Evolutionary conservation across 148 eudicot genomes (phyloP), one percentile per base, ranked within the genome.

Genomic region (Heliamphora exappendiculata): DNA sequence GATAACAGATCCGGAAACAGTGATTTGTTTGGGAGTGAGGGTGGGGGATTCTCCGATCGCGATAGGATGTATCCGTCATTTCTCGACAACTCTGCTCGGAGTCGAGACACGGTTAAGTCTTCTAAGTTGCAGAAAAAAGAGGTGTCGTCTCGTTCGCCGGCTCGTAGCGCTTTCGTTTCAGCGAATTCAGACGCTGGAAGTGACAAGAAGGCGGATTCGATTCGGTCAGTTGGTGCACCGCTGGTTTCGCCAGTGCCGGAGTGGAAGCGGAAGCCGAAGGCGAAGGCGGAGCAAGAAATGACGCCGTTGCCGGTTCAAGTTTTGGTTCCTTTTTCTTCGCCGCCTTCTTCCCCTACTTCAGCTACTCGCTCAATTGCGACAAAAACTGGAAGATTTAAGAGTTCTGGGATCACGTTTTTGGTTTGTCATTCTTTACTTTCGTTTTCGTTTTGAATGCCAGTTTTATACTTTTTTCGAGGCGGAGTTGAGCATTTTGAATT

Each of bases 51-150:
- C 70, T 22, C 82, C 11, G 90, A 87, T 78, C 85, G 88, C 19
- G 90, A 87, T 55, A 83, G 86, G 76, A 72, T 87, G 62, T 87
- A 81, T 64, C 90, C 90, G 2, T 85, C 90, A 13, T 85, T 85
- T 67, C 84, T 87, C 22, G 88, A 88, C 4, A 85, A 87, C 65
- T 80, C 88, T 1, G 55, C 88, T 49, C 80, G 89, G 22, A 78
- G 60, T 13, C 69, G 83, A 37, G 79, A 68, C 73, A 77, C 75
- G 17, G 72, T 81, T 47, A 82, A 82, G 42, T 71, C 85, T 5
- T 72, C 87, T 28, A 82, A 78, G 60, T 73, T 75, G 63, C 79
- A 49, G 47, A 80, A 44, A 55, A 69, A 49, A 11, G 73, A 82
- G 37, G 19, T 9, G 31, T 26, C 83, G 31, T 2, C 74, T 31